Evolutionary conservation across 179 eudicot species (phyloP).

Genomic region (Beta corolliflora): DNA sequence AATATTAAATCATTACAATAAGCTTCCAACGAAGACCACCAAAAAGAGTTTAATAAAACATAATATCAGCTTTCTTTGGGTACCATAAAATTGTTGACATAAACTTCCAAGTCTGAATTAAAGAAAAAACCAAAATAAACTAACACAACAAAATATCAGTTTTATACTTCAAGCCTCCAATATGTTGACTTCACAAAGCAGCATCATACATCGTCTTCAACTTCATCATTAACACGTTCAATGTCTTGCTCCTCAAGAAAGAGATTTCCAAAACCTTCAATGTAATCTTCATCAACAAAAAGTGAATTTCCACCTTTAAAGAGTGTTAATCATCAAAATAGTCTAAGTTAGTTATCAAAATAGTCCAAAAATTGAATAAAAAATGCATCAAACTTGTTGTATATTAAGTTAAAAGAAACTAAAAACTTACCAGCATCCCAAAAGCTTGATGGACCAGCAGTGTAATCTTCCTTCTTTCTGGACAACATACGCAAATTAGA

Average conservation of each 20-base stretch:
- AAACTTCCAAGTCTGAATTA: too few relatives aligned
- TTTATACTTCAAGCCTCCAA: too few relatives aligned
- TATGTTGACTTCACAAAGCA: too few relatives aligned
- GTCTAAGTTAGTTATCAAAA: background rate
- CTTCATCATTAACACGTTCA: background rate
- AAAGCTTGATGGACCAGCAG: background rate
- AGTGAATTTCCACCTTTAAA: background rate
- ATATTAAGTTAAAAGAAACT: background rate
- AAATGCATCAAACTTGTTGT: too few relatives aligned
- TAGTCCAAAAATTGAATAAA: background rate
- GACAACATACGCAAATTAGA: background rate
- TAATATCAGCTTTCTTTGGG: too few relatives aligned
- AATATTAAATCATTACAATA: too few relatives aligned
- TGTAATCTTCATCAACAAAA: background rate
- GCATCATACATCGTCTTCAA: too few relatives aligned
- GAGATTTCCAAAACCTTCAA: background rate
- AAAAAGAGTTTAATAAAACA: too few relatives aligned
- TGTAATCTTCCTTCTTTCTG: background rate
- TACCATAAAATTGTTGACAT: too few relatives aligned
- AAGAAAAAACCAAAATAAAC: too few relatives aligned
- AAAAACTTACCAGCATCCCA: background rate
- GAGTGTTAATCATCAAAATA: background rate
- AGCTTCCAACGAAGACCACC: too few relatives aligned
- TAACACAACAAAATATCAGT: too few relatives aligned
- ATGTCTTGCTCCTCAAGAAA: background rate